A percentile compares a stretch with the other conserved stretches of the same genome.
These are phyloP conservation scores for Metschnikowia kofuensis DNA, from an alignment of 805 yeast species.

Conservation along the genomic window DNA sequence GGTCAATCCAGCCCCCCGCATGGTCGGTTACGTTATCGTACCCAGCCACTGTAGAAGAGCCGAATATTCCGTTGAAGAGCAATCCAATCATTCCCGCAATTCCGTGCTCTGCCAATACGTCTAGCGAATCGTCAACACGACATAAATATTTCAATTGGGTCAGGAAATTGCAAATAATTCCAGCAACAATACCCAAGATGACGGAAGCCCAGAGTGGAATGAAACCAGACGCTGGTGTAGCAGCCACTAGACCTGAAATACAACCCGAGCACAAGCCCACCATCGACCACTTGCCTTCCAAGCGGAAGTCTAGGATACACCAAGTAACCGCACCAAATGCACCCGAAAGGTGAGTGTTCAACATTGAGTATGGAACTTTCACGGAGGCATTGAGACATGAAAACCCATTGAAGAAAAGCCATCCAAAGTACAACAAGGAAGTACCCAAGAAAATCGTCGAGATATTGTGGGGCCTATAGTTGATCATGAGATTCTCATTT, in stretches of 20 bases:
- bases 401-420: constrained; percentile 95
- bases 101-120: constrained; percentile 98
- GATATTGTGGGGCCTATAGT: constrained; percentile 93
- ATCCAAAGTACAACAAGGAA: constrained; percentile 83
- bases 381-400: constrained; percentile 79
- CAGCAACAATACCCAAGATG: constrained; percentile 76
- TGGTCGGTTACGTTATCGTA: constrained; percentile 84
- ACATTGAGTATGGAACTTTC: constrained; percentile 82
- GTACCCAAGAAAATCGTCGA: constrained; percentile 90
- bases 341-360: constrained; percentile 89
- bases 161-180: constrained; percentile 82
- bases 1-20: constrained; percentile 89
- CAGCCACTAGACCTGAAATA: constrained; percentile 94
- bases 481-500: constrained; percentile 70
- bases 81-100: constrained; percentile 91
- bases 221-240: constrained; percentile 91
- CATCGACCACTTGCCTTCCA: constrained; percentile 88
- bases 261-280: constrained; percentile 95
- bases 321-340: constrained; percentile 89
- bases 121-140: constrained; percentile 87
- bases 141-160: constrained; percentile 82
- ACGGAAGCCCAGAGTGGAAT: constrained; percentile 92
- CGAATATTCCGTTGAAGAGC: constrained; percentile 85
- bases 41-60: constrained; percentile 83
- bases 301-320: constrained; percentile 85